Base-by-base conservation (phyloP, 257 asterid species). In the Anisodus acutangulus region DNA sequence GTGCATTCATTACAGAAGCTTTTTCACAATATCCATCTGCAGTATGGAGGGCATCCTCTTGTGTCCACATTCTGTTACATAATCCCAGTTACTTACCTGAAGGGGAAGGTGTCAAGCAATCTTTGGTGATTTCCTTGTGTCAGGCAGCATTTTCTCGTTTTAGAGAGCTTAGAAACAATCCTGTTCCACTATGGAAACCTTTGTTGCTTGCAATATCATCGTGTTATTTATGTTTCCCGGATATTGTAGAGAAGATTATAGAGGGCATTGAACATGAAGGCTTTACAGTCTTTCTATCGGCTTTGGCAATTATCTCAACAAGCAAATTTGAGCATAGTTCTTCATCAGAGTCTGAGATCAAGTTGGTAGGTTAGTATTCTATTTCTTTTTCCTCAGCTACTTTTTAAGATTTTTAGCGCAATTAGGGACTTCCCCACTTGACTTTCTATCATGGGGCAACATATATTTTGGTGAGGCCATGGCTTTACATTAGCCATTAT, bases 31-130 rank as follows among this genome's bases (percentile, higher is more conserved):
- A 85, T 80, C 84, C 87, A 64, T 87, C 91, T 62, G 90, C 88
- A 68, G 88, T 89, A 62, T 82, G 89, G 88, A 89, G 90, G 82
- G 88, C 91, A 83, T 87, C 91, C 37, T 72, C 88, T 79, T 85
- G 89, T 64, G 90, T 89, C 80, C 91, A 87, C 80, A 37, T 87
- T 82, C 80, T 89, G 71, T 85, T 89, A 84, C 89, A 85, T 45
- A 51, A 35, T 83, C 83, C 89, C 49, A 79, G 63, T 85, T 84
- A 63, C 84, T 81, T 87, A 60, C 58, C 17, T 60, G 91, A 83
- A 83, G 89, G 72, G 60, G 84, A 85, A 84, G 70, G 64, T 54
- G 79, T 85, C 78, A 89, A 87, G 83, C 87, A 84, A 84, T 71
- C 89, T 16, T 63, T 87, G 83, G 90, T 81, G 26, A 41, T 82